Base-by-base conservation (phyloP, 108 stramenopile species). In the Cyclotella sp. region DNA sequence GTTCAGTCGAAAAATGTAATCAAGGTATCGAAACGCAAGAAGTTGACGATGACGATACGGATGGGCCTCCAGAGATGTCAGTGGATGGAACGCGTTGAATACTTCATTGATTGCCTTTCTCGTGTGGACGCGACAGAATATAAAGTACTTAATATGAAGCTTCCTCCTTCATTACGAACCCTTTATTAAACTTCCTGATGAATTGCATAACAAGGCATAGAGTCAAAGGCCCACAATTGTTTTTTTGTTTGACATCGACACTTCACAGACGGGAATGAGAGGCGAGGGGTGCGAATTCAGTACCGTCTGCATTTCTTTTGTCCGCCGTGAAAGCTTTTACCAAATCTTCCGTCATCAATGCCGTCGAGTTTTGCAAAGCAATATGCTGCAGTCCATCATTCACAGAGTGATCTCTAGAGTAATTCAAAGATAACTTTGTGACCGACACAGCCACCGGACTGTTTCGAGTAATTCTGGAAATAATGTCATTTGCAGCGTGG, bases 331-430 rank as follows among this genome's bases (percentile, higher is more conserved):
- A 79, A 19, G 89, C 84, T 54, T 83, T 77, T 63, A 77, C 62
- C 57, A 86, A 73, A 73, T 93, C 92, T 12, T 87, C 84, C 0
- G 89, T 82, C 85, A 90, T 89, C 52, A 93, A 71, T 42, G 92
- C 92, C n/a, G 86, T 22, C 12, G 87, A 79, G 72, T 93, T 93
- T 30, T 88, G 89, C 64, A 76, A 67, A 12, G 89, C 89, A 57
- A 93, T 75, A 34, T 90, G 90, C n/a, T 91, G 83, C 41, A 93
- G 55, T 7, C 92, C 90, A 52, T 91, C 90, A 28, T 77, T 61
- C n/a, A 93, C 92, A 39, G 75, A 68, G 80, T 91, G 90, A 73
- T 93, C 90, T 21, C 92, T 66, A 26, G 87, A 86, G 58, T 86
- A 93, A 42, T 89, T 81, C 29, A 93, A 77, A 0, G 90, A 88